Percentiles rank a stretch among this genome's conserved stretches.
These are phyloP conservation scores for Spathaspora passalidarum DNA, from an alignment of 805 yeast genomes.

Conservation along the genomic window DNA sequence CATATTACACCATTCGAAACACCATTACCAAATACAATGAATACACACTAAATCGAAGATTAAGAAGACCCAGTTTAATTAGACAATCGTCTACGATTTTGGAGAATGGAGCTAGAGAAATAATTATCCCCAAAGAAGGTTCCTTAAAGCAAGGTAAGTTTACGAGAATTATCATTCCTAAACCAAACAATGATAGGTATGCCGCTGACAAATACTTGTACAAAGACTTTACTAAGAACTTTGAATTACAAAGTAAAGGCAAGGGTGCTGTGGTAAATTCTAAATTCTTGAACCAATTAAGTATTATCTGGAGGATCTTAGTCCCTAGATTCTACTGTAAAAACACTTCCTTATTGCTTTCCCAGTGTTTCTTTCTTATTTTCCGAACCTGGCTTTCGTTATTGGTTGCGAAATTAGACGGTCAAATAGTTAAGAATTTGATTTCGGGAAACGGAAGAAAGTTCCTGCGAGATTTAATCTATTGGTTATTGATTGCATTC, in stretches of 20 bases:
- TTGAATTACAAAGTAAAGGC: constrained; percentile 6
- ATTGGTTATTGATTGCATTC: constrained; percentile 87
- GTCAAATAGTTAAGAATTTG: constrained; percentile 85
- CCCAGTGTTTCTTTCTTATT: constrained; percentile 72
- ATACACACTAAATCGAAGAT: constrained; percentile 18
- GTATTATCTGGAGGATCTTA: constrained; percentile 74
- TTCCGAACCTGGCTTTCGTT: constrained; percentile 85
- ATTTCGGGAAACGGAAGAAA: constrained; percentile 76
- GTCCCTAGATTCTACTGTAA: constrained; percentile 72
- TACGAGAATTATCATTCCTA: constrained; percentile 42
- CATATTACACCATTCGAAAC: constrained; percentile 28
- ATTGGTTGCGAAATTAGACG: constrained; percentile 84
- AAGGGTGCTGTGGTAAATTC: constrained; percentile 42
- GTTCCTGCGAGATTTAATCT: constrained; percentile 71
- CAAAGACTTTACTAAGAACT: constrained; percentile 40
- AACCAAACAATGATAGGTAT: constrained; percentile 46
- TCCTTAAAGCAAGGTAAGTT: constrained; percentile 20
- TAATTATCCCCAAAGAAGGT: constrained; percentile 40
- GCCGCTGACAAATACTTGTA: constrained; percentile 56
- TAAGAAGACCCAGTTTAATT: constrained; percentile 33
- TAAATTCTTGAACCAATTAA: constrained; percentile 67
- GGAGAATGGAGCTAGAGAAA: constrained; percentile 44
- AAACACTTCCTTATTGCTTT: constrained; percentile 59
- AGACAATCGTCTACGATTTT: constrained; percentile 42
- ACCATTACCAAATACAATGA: constrained; percentile 30